Evolutionary conservation across 116 monocot species (phyloP).

Genomic region (Papilionanthe hybrid): DNA sequence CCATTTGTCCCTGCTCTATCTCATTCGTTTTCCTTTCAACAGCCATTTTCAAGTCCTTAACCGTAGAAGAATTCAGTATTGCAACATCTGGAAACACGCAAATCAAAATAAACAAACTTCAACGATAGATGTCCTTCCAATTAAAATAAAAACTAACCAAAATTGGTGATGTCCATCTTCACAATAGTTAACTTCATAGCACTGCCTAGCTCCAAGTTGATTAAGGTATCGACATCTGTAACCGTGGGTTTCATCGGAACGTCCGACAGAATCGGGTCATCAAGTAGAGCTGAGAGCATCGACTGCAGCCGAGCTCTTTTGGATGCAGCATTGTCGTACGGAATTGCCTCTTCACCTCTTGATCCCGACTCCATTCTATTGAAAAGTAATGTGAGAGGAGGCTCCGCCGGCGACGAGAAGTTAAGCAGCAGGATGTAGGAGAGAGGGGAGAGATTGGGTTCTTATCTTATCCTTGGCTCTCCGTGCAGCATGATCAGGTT

Average conservation of each 20-base stretch:
- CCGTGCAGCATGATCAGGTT: no score
- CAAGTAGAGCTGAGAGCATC: constrained; percentile 60
- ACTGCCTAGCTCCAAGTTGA: constrained; percentile 84
- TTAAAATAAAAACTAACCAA: constrained; percentile 35
- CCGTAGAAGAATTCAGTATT: constrained; percentile 76
- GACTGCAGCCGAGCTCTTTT: constrained; percentile 69
- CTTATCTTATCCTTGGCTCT: no score
- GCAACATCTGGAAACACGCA: constrained; percentile 42
- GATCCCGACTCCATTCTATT: constrained; percentile 25
- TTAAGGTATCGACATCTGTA: constrained; percentile 71
- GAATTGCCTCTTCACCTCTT: constrained; percentile 36
- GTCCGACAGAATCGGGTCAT: constrained; percentile 73
- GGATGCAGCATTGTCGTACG: constrained; percentile 38
- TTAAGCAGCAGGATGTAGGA: neutral
- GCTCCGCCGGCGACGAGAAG: neutral
- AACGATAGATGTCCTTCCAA: neutral
- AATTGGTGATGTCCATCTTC: constrained; percentile 75
- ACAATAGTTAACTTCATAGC: constrained; percentile 73
- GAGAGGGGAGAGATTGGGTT: no score
- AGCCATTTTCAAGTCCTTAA: constrained; percentile 84
- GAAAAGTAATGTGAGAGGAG: neutral
- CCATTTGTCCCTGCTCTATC: constrained; percentile 71
- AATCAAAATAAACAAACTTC: constrained; percentile 2
- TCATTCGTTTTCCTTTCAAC: constrained; percentile 75
- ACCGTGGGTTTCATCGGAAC: constrained; percentile 81